Percentiles rank a stretch among this genome's conserved stretches.
Conservation (phyloP, 2,329 filamentous ascomycete species). For the Colletotrichum cereale region DNA sequence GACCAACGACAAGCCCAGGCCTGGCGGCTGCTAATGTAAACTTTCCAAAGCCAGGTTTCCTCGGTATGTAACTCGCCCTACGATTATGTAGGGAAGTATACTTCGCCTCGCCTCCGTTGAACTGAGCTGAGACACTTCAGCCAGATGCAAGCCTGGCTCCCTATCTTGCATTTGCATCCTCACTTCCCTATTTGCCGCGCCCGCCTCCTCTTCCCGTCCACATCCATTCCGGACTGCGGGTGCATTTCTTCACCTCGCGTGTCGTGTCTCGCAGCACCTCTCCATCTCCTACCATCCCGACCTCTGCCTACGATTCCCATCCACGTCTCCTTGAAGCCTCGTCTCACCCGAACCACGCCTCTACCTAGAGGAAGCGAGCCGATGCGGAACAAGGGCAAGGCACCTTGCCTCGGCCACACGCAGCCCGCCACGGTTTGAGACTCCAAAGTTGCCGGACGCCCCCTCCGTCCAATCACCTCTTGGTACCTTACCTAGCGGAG, state of each 20-base stretch:
- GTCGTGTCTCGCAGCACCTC: not conserved
- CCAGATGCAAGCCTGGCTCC: conserved; percentile 6
- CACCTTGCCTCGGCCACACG: conserved; percentile 21
- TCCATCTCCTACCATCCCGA: not conserved
- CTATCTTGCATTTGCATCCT: not conserved
- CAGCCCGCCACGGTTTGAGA: conserved; percentile 9
- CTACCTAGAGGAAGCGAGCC: not conserved
- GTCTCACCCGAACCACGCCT: not conserved
- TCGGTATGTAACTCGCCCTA: not conserved
- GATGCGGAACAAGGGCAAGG: conserved; percentile 1
- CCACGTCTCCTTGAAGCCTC: conserved; percentile 6
- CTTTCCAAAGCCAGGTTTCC: not conserved
- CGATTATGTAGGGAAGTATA: not conserved
- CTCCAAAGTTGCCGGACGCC: conserved; percentile 3
- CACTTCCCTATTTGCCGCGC: not conserved
- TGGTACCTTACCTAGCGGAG: conserved; percentile 33
- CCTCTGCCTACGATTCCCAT: not conserved
- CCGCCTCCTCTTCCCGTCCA: not conserved
- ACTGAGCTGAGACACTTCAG: conserved; percentile 4
- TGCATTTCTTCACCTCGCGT: not conserved
- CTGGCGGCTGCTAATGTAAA: not conserved
- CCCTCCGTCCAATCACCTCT: conserved; percentile 9
- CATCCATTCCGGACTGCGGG: not conserved
- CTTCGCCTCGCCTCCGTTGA: not conserved
- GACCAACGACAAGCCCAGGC: no score